Base-by-base conservation (phyloP, 495 filamentous ascomycete species). In the Trichocladium uniseriatum region DNA sequence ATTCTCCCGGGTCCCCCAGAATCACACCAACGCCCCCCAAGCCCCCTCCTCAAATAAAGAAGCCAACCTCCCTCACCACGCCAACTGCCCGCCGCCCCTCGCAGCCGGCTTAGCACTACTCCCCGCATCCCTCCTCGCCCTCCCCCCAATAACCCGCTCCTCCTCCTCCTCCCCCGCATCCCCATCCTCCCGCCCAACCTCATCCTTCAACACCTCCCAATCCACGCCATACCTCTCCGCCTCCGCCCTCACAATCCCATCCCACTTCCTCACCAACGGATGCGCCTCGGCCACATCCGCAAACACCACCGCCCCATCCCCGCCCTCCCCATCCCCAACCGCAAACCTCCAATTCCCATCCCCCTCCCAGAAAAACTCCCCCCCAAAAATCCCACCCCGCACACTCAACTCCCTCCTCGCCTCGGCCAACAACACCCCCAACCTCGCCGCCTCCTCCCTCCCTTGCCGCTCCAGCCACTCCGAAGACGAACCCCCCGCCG, bases 281-380 rank as follows among this genome's bases (percentile, higher is more conserved):
- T 32, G 31, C 31, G 31, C 31, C 31, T 4, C 31, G 5, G 31
- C 31, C 31, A 32, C 31, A 14, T 32, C 31, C 9, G 31, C 31
- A 32, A 41, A 74, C 6, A 70, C 59, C 11, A 75, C 52, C 3
- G 64, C 64, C 29, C 64, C 54, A 21, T 42, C 49, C 38, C 48
- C 16, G 58, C 56, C 50, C 45, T 58, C 34, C 9, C 46, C 60
- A 59, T 64, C 70, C 16, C 47, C 52, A 9, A 83, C 73, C 0
- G 70, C 68, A 66, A 79, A 88, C 58, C 59, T 75, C 73, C 83
- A 87, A 10, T 73, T 70, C 9, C 81, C 85, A 49, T 81, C 76
- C 28, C 67, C 67, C 8, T 69, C 71, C 67, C 81, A 84, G 54
- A 41, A 52, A 16, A 65, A 86, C 31, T 77, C 66, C 42, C 55